Evolutionary conservation across 768 basidiomycete genomes (phyloP), one percentile per base, ranked within the genome.

Genomic region (Tricholomella constricta): DNA sequence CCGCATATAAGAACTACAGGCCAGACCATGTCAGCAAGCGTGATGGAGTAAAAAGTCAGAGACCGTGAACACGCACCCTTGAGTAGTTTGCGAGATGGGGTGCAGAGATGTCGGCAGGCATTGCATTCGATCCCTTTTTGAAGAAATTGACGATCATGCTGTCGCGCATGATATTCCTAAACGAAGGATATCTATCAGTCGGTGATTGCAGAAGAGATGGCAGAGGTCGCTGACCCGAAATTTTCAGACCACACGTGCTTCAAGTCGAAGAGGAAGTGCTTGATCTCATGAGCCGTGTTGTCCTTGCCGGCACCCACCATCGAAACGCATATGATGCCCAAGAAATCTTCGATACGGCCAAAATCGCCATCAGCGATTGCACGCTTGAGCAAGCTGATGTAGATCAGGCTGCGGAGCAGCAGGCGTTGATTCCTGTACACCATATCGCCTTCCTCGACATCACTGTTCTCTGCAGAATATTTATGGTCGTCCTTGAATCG

Each of bases 91-190:
- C 22, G n/a, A 48, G 44, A 17, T 45, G 44, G 14, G 47, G 25
- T 8, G n/a, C 17, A 23, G 46, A 35, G 5, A 32, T 37, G 23
- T 48, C 46, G 6, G 34, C 46, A 3, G 32, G 46, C 46, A 36
- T 23, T 14, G 32, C 4, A 14, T 48, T 37, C 10, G 46, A 48
- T 23, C 46, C 46, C 4, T 37, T 34, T 25, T 48, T 48, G 15
- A 48, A 48, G 35, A 22, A 37, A n/a, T 37, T 48, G 12, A 23
- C 35, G 22, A 48, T 48, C 46, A 48, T 48, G n/a, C 34, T 36
- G 36, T 48, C 46, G 20, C 46, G 34, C 46, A 48, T 48, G 34
- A 48, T 48, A 20, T 48, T 48, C 15, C 46, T 48, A 11, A 14
- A 9, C 7, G 7, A 32, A 45, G 19, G 6, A 20, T 6, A 19